phyloP scores from a whole-genome alignment of 306 rosid species.

The Sicyos baderoa region DNA sequence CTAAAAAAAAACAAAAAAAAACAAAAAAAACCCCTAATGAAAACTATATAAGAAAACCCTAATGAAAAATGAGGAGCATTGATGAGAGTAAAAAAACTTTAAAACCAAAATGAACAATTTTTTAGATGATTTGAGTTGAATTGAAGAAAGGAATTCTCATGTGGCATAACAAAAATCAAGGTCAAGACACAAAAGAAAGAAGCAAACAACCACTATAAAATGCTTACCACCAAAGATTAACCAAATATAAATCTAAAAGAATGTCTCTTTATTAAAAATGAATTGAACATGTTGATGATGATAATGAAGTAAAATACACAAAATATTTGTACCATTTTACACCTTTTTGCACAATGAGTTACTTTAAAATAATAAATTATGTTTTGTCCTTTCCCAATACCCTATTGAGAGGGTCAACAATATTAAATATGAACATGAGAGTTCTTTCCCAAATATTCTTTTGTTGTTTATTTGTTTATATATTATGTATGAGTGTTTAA shows the following conservation, averaged over 20 bases:
- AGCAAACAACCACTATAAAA: constrained; percentile 8
- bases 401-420: neutral
- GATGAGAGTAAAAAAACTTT: neutral
- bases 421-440: neutral
- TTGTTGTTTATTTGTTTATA: neutral
- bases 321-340: neutral
- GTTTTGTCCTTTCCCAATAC: neutral
- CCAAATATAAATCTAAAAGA: constrained; percentile 2
- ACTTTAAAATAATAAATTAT: neutral
- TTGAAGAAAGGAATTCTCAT: neutral
- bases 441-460: neutral
- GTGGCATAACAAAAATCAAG: constrained; percentile 9
- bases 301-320: neutral
- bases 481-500: too few species aligned
- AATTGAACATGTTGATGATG: neutral
- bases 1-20: constrained; percentile 1
- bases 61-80: neutral
- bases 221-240: neutral
- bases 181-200: neutral
- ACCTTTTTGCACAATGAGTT: neutral
- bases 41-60: neutral
- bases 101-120: neutral
- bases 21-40: too few species aligned
- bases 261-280: neutral
- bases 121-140: neutral